Evolutionary conservation across 1,284 basidiomycete species (phyloP).

Genomic region (Trichosporon coremiiforme): DNA sequence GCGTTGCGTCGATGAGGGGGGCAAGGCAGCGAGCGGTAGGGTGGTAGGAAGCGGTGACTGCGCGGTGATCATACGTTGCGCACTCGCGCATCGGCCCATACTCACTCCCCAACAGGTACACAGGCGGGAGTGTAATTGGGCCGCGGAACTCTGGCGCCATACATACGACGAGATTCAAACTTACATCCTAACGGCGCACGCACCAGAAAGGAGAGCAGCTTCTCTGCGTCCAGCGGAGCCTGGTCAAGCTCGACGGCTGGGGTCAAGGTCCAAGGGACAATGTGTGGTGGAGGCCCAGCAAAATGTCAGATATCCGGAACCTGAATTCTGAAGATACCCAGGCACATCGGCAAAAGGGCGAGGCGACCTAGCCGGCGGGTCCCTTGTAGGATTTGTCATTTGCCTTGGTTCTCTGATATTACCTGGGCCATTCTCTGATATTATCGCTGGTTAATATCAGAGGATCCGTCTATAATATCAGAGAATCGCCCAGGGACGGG

Average conservation of each 20-base stretch:
- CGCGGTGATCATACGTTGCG: background rate
- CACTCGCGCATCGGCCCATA: too few species aligned
- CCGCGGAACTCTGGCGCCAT: too few species aligned
- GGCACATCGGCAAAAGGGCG: background rate
- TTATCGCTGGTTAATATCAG: background rate
- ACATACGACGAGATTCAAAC: too few species aligned
- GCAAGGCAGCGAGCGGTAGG: background rate
- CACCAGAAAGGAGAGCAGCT: too few species aligned
- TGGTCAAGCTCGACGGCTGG: too few species aligned
- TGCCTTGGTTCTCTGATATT: background rate
- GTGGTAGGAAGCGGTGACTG: background rate
- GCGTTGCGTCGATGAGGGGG: too few species aligned
- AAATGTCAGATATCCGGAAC: background rate
- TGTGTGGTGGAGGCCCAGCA: background rate
- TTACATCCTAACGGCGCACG: too few species aligned
- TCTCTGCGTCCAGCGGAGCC: too few species aligned
- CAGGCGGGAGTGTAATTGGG: too few species aligned
- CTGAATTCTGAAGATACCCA: too few species aligned
- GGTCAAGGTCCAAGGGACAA: background rate
- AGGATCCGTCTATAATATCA: background rate
- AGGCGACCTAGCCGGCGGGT: background rate
- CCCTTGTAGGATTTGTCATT: background rate
- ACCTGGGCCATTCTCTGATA: background rate
- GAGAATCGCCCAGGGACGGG: too few species aligned
- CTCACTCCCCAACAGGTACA: too few species aligned